phyloP scores from a whole-genome alignment of 2,329 filamentous ascomycete species.

The Akanthomyces dipterigenus region DNA sequence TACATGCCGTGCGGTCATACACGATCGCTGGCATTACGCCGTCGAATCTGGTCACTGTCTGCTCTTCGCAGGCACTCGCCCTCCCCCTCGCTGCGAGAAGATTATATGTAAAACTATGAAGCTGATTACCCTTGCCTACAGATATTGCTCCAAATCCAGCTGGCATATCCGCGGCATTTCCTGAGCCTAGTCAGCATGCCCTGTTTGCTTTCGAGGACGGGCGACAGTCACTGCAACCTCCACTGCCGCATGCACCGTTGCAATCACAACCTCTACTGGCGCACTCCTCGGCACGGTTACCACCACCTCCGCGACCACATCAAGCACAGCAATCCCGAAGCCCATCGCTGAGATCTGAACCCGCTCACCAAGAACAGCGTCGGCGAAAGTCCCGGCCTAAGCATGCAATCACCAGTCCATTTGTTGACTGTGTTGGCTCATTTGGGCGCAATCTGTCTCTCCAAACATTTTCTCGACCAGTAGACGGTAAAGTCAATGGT shows the following conservation, averaged over 20 bases:
- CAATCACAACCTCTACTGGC: background rate
- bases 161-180: background rate
- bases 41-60: too few species aligned
- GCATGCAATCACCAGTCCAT: slow-evolving; percentile 23
- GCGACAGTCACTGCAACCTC: background rate
- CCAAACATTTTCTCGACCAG: slow-evolving; percentile 23
- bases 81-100: too few species aligned
- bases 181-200: background rate
- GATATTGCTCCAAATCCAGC: background rate
- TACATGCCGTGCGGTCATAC: too few species aligned
- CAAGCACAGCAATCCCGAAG: background rate
- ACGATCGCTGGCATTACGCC: background rate
- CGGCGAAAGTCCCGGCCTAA: slow-evolving; percentile 12
- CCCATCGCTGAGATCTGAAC: background rate
- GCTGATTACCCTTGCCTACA: background rate
- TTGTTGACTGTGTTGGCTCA: slow-evolving; percentile 24
- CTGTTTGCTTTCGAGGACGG: background rate
- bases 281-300: background rate
- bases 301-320: background rate
- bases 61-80: too few species aligned
- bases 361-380: slow-evolving; percentile 7
- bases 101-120: background rate
- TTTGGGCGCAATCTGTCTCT: slow-evolving; percentile 19
- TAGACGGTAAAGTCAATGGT: slow-evolving; percentile 29
- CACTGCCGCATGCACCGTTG: background rate